These are phyloP conservation scores for Sphagnum contortum DNA, from an alignment of 225 moss, liverwort and hornwort species.

Conservation along the genomic window DNA sequence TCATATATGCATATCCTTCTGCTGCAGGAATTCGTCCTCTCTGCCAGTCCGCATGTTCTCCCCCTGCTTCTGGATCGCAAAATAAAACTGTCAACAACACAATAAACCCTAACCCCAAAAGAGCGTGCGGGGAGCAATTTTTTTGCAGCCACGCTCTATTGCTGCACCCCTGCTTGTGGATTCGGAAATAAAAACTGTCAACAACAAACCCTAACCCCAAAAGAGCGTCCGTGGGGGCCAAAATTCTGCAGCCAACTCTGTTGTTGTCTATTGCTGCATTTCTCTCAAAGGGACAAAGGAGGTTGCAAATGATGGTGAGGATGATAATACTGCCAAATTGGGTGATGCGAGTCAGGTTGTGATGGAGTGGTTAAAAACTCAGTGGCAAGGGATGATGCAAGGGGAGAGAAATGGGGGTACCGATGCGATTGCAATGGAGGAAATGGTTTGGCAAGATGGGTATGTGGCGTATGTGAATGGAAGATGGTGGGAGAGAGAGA, in stretches of 20 bases:
- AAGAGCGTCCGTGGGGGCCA: neutral
- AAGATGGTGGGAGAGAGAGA: neutral
- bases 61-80: neutral
- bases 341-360: neutral
- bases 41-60: conserved; percentile 16
- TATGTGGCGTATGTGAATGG: neutral
- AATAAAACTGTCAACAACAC: too few relatives aligned
- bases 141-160: neutral
- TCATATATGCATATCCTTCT: conserved; percentile 12
- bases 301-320: too few relatives aligned
- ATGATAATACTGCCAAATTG: too few relatives aligned
- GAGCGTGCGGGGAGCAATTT: too few relatives aligned
- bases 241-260: too few relatives aligned
- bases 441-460: neutral
- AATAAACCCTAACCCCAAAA: neutral
- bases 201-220: neutral
- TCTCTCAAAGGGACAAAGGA: too few relatives aligned
- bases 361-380: neutral
- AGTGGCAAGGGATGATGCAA: neutral
- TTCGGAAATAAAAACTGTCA: too few relatives aligned
- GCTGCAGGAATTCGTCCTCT: conserved; percentile 6
- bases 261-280: too few relatives aligned
- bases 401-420: neutral
- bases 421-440: neutral
- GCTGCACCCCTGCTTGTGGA: too few relatives aligned